Evolutionary conservation across 1,284 basidiomycete genomes (phyloP), one percentile per base, ranked within the genome.

Genomic region (Moesziomyces sp.): DNA sequence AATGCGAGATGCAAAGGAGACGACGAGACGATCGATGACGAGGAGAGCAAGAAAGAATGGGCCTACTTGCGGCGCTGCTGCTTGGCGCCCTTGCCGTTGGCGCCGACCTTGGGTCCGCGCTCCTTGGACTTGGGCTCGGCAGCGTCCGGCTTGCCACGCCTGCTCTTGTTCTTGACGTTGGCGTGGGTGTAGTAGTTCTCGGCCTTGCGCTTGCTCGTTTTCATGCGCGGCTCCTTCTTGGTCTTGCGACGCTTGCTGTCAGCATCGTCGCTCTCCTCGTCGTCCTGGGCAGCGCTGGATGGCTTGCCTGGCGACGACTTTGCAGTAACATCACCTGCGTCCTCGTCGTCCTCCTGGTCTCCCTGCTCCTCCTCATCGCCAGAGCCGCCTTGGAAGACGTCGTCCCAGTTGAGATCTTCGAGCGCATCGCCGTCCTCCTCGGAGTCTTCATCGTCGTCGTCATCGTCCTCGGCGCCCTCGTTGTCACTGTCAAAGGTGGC

Each of bases 321-420:
- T 60, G 67, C 24, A 24, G 72, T 45, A 50, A 68, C 77, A 13
- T 85, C 84, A 40, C 86, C 86, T n/a, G 50, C 69, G 19, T 59
- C 60, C 16, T 50, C 69, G 1, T 51, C 61, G 3, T 52, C 66
- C 23, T 78, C 66, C 14, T 63, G 46, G 14, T 56, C 58, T 3
- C 40, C 70, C 3, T 52, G 65, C 5, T 38, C 59, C 16, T 64
- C 57, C 21, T 52, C 45, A 18, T 35, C 46, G 74, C 71, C 60
- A 19, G 87, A 87, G 53, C 86, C 86, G 81, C 90, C 72, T 24
- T 69, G 57, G 68, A 86, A 85, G 90, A 94, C 52, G 87, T 89
- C 85, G 90, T 96, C 89, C 94, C 95, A 89, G 89, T 92, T 86
- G 89, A 91, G 82, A 89, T 92, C 74, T 89, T 91, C 72, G 8